These are phyloP conservation scores for Planoprotostelium fungivorum DNA, from an alignment of 78 protist species.

Conservation along the genomic window DNA sequence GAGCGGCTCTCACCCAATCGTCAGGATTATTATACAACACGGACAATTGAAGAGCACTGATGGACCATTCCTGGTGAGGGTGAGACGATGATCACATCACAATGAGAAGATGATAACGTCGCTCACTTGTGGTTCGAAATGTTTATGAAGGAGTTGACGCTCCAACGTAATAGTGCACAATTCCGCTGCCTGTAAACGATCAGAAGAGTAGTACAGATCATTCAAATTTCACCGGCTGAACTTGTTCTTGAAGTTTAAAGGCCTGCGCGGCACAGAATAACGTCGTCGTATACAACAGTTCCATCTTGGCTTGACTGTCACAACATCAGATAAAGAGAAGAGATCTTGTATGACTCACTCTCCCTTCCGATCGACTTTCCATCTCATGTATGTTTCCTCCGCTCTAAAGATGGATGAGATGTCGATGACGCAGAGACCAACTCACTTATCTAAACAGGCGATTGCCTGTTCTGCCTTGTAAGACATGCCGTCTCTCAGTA, in stretches of 20 bases:
- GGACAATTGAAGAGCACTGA: not conserved
- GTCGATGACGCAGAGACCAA: not conserved
- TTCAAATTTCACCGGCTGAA: not conserved
- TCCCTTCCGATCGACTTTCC: not conserved
- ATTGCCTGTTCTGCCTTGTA: not conserved
- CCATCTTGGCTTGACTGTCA: not conserved
- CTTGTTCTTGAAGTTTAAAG: not conserved
- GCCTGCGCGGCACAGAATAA: not conserved
- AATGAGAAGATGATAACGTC: no score
- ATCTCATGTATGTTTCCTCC: not conserved
- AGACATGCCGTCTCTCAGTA: not conserved
- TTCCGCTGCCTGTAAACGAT: not conserved
- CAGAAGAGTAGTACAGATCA: no score
- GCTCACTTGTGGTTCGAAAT: not conserved
- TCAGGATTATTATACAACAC: not conserved
- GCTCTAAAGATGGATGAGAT: not conserved
- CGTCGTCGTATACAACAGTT: not conserved
- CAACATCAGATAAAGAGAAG: not conserved
- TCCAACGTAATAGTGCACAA: not conserved
- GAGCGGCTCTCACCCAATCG: not conserved
- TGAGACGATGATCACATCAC: not conserved
- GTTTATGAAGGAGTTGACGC: not conserved
- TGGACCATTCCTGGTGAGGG: not conserved
- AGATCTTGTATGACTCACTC: not conserved
- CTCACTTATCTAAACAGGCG: not conserved